Evolutionary conservation across 2,329 filamentous ascomycete species (phyloP).

Genomic region (Aspergillus aculeatinus): DNA sequence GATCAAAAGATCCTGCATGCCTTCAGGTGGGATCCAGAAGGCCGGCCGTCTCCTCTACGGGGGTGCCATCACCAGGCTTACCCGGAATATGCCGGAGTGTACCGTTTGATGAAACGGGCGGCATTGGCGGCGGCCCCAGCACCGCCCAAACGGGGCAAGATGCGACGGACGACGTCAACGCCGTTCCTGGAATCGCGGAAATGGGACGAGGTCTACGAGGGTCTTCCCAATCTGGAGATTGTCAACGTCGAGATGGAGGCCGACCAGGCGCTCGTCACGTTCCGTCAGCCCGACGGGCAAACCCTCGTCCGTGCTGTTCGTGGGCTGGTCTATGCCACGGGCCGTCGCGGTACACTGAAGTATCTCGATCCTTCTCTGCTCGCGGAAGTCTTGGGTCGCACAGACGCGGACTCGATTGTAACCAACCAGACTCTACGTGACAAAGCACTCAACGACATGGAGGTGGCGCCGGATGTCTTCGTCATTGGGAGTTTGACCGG

Average conservation of each 20-base stretch:
- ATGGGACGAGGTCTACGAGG: slow-evolving; percentile 55
- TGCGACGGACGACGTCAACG: slow-evolving; percentile 41
- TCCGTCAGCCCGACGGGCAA: slow-evolving; percentile 46
- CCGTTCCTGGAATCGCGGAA: slow-evolving; percentile 50
- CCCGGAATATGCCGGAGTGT: slow-evolving; percentile 61
- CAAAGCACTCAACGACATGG: slow-evolving; percentile 53
- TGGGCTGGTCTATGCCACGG: slow-evolving; percentile 56
- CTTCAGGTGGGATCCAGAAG: slow-evolving; percentile 60
- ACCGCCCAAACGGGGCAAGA: slow-evolving; percentile 24
- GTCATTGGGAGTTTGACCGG: slow-evolving; percentile 60
- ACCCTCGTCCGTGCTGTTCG: slow-evolving; percentile 48
- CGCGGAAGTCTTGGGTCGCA: slow-evolving; percentile 46
- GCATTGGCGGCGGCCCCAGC: slow-evolving; percentile 26
- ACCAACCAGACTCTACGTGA: slow-evolving; percentile 55
- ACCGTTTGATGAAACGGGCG: slow-evolving; percentile 60
- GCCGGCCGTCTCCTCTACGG: slow-evolving; percentile 56
- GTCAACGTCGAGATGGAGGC: slow-evolving; percentile 36
- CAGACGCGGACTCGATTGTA: slow-evolving; percentile 36
- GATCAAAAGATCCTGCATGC: slow-evolving; percentile 58
- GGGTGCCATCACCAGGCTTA: slow-evolving; percentile 62
- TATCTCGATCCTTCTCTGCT: slow-evolving; percentile 52
- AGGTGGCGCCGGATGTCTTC: slow-evolving; percentile 55
- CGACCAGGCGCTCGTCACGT: slow-evolving; percentile 40
- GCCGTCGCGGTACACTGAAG: slow-evolving; percentile 54
- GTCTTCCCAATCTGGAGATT: slow-evolving; percentile 55